Evolutionary conservation across 495 filamentous ascomycete genomes (phyloP).

Genomic region (Penicillium manginii): DNA sequence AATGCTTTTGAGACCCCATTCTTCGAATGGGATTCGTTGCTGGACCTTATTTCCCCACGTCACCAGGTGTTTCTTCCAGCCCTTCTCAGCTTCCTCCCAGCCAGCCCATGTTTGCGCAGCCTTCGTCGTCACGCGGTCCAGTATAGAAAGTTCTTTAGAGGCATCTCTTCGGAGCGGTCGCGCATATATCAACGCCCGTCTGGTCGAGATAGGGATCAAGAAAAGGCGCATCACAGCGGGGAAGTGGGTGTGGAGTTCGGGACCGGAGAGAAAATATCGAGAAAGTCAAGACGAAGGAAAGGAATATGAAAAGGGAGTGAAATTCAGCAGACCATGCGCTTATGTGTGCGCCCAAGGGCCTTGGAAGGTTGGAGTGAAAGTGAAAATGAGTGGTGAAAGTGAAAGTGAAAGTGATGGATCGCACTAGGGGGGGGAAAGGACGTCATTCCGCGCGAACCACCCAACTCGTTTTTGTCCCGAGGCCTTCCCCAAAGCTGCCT

Average conservation of each 20-base stretch:
- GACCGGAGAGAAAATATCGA: not conserved
- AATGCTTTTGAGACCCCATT: constrained; percentile 96
- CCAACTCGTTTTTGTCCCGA: constrained; percentile 12
- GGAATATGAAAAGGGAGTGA: too few species aligned
- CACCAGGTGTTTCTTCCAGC: constrained; percentile 87
- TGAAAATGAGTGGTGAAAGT: not conserved
- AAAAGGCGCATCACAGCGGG: constrained; percentile 80
- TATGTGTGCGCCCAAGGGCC: not conserved
- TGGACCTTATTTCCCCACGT: constrained; percentile 84
- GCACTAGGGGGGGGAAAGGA: constrained; percentile 20
- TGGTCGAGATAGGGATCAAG: constrained; percentile 90
- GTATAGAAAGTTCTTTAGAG: constrained; percentile 51
- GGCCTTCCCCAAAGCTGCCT: constrained; percentile 1
- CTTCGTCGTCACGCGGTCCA: constrained; percentile 68
- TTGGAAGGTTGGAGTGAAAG: constrained; percentile 2
- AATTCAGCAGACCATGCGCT: too few species aligned
- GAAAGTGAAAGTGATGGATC: constrained; percentile 3
- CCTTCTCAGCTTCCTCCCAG: constrained; percentile 83
- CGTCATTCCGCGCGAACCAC: constrained; percentile 38
- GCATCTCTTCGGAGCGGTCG: constrained; percentile 63
- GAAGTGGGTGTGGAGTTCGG: not conserved
- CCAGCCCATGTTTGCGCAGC: constrained; percentile 74
- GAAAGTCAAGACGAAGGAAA: constrained; percentile 2
- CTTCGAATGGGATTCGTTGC: constrained; percentile 88
- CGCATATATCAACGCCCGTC: constrained; percentile 91